Base-by-base conservation (phyloP, 2,329 filamentous ascomycete species). In the Fusarium dimerum region DNA sequence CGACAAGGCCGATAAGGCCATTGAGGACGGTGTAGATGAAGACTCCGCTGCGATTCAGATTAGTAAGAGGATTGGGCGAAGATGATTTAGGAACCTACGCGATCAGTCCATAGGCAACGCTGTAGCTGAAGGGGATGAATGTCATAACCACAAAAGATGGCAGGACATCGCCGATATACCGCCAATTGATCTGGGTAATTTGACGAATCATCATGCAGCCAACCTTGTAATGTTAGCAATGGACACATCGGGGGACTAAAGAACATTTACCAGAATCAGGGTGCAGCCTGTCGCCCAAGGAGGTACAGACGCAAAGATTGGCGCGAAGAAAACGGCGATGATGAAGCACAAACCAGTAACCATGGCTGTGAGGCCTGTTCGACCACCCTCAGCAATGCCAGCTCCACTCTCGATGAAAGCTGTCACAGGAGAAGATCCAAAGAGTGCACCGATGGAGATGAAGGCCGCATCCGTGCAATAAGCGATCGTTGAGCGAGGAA, bases 401-500 rank as follows among this genome's bases (percentile, higher is more conserved):
- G 88, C 87, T 53, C 87, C 87, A 43, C 85, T 88, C 67, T 91
- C 88, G 54, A 91, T 86, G 68, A 89, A 91, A 3, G 86, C 86
- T 0, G 88, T 91, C 1, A 89, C 84, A 0, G 88, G 88, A 0
- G 87, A 87, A 41, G 79, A 83, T 3, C 87, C 88, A 51, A 91
- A 78, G 1, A 92, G 75, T 0, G 85, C 82, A 4, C 87, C 86
- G 45, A 91, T 81, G 1, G 86, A 88, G 57, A 91, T 89, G 54
- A 85, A 86, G 13, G 85, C 71, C 1, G 88, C 87, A 59, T 92
- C 88, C 4, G 82, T 84, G 61, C 82, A 87, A 69, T 90, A 92
- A 2, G 92, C 92, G 32, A 93, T 74, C 1, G 91, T 90, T 2
- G 89, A 92, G 40, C 90, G 86, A 47, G 92, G 90, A 57, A 96